Evolutionary conservation across 345 rosid species (phyloP), one percentile per base, ranked within the genome.

Genomic region (Bruguiera sexangula): DNA sequence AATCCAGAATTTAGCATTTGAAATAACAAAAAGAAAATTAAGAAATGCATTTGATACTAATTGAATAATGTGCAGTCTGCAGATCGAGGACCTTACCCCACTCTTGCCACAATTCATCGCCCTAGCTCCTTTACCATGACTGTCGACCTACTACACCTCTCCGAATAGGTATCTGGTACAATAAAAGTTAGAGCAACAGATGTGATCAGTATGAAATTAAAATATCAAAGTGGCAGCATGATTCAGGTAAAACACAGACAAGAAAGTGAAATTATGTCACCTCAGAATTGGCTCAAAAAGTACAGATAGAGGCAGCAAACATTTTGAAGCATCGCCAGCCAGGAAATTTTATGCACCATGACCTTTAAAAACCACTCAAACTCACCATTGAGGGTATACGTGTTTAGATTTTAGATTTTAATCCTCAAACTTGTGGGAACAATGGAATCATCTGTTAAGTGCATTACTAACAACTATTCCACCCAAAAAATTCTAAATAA

Each of bases 101-200:
- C 11, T 8, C 1, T 3, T 37, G 43, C 43, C 43, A 7, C 43
- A 37, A 32, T 32, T 59, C 81, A 88, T 60, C 88, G 90, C 58
- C 97, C 98, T 37, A 85, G 79, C 81, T 91, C 96, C 83, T 89
- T 96, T 75, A 94, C 84, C 84, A 80, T 83, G 48, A 91, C 76
- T 31, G 91, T 75, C 6, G 85, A 97, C 63, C 97, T 63, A 86
- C 80, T 6, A 87, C 88, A 73, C 98, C 97, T 74, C 76, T 88
- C 82, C 96, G 82, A 73, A 94, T 88, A 72, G 97, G 96, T 80
- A 59, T 79, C 97, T 91, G 84, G 54, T 73, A 59, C 69, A 67
- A 60, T 7, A 51, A 68, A 76, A 70, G 27, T 18, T 57, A 19
- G 3, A 76, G 65, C 30, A 36, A 27, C 63, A 62, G 1, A 37